Base-by-base conservation (phyloP, 2,329 filamentous ascomycete genomes). In the Davidsoniella neocaledoniae region DNA sequence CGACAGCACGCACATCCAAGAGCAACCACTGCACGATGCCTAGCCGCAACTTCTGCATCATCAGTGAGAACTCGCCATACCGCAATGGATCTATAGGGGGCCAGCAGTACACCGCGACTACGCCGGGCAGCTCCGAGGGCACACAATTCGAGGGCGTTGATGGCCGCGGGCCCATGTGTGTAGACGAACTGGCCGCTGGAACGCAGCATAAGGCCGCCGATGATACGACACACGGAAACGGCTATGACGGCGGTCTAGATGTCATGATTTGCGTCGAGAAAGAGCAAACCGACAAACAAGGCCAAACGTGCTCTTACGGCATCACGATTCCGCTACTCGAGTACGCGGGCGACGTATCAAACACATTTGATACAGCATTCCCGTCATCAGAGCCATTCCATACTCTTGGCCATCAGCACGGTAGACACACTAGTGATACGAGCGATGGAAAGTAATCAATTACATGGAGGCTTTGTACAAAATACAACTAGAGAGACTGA, bases 11-110 rank as follows among this genome's bases (percentile, higher is more conserved):
- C 66, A 85, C 82, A 3, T 75, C 79, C 1, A 68, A 68, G 41
- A 81, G 74, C 60, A 95, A 95, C 64, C 75, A 85, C 55, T 83
- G 86, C 54, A 95, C 88, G 9, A 95, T 95, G 64, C 78, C 94
- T 2, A 88, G 86, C 56, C 79, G 91, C 21, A 98, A 98, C 63
- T 98, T 86, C 73, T 90, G 90, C 58, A 81, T 84, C 40, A 80
- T 98, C 53, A 83, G 85, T 16, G 85, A 94, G 62, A 95, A 94
- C 64, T 78, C 80, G n/a, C 85, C 74, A 43, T 69, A 71, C 58
- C 71, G 71, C 50, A 46, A 52, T 43, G 39, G 39, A 5, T 26
- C n/a, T 10, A 37, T 36, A 10, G 46, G 23, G 1, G 33, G 41
- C n/a, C n/a, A 26, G 9, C 21, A 23, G 3, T 2, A 39, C 2